phyloP scores from a whole-genome alignment of 352 stramenopile genomes.

The Phytophthora foliorum region DNA sequence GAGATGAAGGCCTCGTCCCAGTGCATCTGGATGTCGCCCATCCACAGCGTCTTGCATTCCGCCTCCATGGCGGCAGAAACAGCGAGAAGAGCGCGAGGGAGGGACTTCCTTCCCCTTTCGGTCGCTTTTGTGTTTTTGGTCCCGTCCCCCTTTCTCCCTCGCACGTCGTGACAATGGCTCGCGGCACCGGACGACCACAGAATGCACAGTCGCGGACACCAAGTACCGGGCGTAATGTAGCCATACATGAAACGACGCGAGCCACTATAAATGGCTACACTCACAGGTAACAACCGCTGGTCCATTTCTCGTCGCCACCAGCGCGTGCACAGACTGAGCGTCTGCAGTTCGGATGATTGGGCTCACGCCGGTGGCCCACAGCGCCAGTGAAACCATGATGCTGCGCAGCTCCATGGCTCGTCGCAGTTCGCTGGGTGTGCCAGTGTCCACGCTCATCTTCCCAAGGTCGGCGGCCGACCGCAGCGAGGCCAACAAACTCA shows the following conservation, averaged over 20 bases:
- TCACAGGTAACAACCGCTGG: neutral
- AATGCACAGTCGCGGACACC: constrained; percentile 14
- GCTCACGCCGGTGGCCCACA: constrained; percentile 24
- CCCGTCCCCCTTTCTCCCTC: constrained; percentile 31
- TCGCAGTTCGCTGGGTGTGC: constrained; percentile 70
- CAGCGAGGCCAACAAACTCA: constrained; percentile 75
- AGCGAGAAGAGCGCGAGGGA: neutral
- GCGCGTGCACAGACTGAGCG: neutral
- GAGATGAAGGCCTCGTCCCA: constrained; percentile 92
- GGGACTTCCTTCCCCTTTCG: constrained; percentile 10
- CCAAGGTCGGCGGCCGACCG: constrained; percentile 70
- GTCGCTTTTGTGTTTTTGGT: constrained; percentile 30
- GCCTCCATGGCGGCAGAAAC: constrained; percentile 33
- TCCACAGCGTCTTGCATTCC: constrained; percentile 91
- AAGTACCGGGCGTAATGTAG: constrained; percentile 11
- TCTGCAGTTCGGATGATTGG: constrained; percentile 20
- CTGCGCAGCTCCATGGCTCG: constrained; percentile 37
- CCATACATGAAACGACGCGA: constrained; percentile 34
- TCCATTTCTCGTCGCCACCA: neutral
- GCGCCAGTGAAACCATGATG: constrained; percentile 12
- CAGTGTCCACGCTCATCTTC: constrained; percentile 79
- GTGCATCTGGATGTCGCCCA: constrained; percentile 92
- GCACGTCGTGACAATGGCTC: constrained; percentile 31
- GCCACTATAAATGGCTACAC: constrained; percentile 30
- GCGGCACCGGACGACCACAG: constrained; percentile 14